Evolutionary conservation across 1,284 basidiomycete species (phyloP).

Genomic region (Fomitopsis schrenkii): DNA sequence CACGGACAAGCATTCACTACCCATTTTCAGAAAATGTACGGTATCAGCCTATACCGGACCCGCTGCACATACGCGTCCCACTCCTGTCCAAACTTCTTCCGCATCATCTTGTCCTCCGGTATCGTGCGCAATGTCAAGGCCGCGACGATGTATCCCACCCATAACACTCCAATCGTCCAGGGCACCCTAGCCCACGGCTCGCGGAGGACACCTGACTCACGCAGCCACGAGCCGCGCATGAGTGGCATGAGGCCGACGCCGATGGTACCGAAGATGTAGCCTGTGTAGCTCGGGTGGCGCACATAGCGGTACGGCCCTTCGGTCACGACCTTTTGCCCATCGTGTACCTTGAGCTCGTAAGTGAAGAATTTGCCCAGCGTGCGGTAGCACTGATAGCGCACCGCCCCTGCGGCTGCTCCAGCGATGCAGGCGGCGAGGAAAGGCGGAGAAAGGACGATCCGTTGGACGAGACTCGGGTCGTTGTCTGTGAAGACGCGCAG

Average conservation of each 20-base stretch:
- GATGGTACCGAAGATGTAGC: slow-evolving; percentile 3
- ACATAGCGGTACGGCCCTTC: slow-evolving; percentile 11
- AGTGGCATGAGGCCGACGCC: slow-evolving; percentile 9
- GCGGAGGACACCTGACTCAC: slow-evolving; percentile 7
- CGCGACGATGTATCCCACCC: not conserved
- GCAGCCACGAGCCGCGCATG: slow-evolving; percentile 1
- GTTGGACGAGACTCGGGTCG: not conserved
- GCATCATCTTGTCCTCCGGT: slow-evolving; percentile 8
- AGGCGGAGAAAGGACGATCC: not conserved
- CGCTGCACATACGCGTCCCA: slow-evolving; percentile 7
- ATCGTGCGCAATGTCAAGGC: slow-evolving; percentile 5
- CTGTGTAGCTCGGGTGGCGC: slow-evolving; percentile 14
- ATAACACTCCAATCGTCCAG: not conserved
- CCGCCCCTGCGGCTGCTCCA: not conserved
- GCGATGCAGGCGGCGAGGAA: slow-evolving; percentile 7
- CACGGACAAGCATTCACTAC: too few relatives aligned
- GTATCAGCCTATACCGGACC: slow-evolving; percentile 4
- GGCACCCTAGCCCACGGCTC: slow-evolving; percentile 1
- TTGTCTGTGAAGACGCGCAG: not conserved
- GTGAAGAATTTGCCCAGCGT: slow-evolving; percentile 12
- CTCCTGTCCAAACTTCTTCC: slow-evolving; percentile 7
- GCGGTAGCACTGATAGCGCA: slow-evolving; percentile 9
- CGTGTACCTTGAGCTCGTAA: slow-evolving; percentile 8
- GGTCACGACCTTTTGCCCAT: slow-evolving; percentile 8
- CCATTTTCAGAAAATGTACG: not conserved